These are phyloP conservation scores for Saccharomyces eubayanus DNA, from an alignment of 805 yeast species.

Conservation along the genomic window DNA sequence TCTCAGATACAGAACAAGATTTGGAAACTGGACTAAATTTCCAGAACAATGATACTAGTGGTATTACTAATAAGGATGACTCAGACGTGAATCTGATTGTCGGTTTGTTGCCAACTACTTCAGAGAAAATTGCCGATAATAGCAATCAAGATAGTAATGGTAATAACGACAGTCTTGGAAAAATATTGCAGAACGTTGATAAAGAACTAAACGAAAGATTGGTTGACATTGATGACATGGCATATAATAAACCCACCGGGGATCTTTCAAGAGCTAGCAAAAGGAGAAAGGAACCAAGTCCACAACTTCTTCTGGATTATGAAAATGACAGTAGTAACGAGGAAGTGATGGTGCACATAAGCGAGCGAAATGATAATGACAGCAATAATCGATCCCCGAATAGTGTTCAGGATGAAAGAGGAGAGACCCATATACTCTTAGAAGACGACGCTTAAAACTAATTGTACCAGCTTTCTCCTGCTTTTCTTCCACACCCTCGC, in stretches of 20 bases:
- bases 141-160: neutral
- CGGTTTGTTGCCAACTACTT: neutral
- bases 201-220: slow-evolving; percentile 5
- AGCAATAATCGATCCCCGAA: neutral
- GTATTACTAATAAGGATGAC: neutral
- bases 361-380: neutral
- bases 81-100: slow-evolving; percentile 18
- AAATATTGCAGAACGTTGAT: slow-evolving; percentile 3
- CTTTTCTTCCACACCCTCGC: neutral
- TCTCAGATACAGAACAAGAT: slow-evolving; percentile 18
- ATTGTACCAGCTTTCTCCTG: neutral
- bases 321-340: neutral
- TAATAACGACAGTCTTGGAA: neutral
- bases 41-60: neutral
- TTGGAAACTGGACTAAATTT: neutral
- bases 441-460: neutral
- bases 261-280: slow-evolving; percentile 1
- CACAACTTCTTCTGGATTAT: neutral
- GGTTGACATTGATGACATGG: slow-evolving; percentile 1
- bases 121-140: neutral
- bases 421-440: neutral
- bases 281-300: neutral
- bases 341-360: neutral
- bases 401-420: neutral
- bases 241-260: neutral